A percentile compares a stretch with the other conserved stretches of the same genome.
Evolutionary conservation across 2,329 filamentous ascomycete species (phyloP).

Genomic region (Amauroascus niger): DNA sequence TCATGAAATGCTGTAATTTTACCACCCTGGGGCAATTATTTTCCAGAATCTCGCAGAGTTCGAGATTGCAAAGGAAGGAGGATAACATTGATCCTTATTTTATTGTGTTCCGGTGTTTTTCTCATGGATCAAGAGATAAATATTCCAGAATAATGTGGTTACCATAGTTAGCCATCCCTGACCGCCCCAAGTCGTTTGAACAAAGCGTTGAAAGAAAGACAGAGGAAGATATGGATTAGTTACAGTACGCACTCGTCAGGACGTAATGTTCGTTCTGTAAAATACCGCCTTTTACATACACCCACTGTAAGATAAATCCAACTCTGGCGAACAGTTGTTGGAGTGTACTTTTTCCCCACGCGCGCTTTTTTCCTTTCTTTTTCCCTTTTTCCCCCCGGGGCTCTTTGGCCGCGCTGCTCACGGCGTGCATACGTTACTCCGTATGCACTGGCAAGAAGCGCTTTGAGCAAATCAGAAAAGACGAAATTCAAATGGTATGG

Average conservation of each 20-base stretch:
- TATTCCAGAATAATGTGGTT: too few relatives aligned
- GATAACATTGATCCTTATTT: too few relatives aligned
- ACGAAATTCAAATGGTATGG: neutral
- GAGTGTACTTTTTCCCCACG: neutral
- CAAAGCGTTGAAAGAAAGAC: neutral
- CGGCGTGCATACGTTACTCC: neutral
- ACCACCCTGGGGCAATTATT: neutral
- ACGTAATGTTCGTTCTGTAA: neutral
- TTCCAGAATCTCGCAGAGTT: too few relatives aligned
- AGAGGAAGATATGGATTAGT: too few relatives aligned
- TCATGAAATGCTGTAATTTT: neutral
- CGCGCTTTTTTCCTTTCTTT: constrained; percentile 3
- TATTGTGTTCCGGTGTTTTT: too few relatives aligned
- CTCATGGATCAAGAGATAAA: too few relatives aligned
- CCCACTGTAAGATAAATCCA: neutral
- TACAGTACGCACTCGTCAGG: neutral
- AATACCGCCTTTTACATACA: neutral
- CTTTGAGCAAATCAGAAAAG: constrained; percentile 1
- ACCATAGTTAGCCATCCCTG: too few relatives aligned
- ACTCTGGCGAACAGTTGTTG: neutral
- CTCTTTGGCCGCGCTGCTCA: neutral
- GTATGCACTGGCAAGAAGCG: too few relatives aligned
- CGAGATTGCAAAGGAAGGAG: too few relatives aligned
- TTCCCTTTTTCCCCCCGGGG: too few relatives aligned
- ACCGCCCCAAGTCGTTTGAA: neutral